These are phyloP conservation scores for Priceomyces castillae DNA, from an alignment of 805 yeast genomes.

Conservation along the genomic window DNA sequence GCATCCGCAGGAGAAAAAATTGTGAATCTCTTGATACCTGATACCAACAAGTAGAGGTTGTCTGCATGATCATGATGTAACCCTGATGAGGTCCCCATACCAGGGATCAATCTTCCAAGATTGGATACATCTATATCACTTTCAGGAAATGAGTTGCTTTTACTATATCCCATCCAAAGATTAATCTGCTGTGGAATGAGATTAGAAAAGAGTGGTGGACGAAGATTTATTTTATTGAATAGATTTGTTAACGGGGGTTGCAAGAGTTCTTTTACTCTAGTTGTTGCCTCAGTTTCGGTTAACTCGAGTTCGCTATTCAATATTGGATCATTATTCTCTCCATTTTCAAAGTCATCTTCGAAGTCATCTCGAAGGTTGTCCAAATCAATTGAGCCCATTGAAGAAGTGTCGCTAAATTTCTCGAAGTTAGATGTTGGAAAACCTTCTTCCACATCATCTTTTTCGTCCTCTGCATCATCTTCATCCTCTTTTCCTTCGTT, in stretches of 20 bases:
- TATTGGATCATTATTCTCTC: constrained; percentile 9
- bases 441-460: constrained; percentile 12
- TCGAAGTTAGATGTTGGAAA: constrained; percentile 3
- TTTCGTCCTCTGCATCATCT: constrained; percentile 13
- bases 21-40: constrained; percentile 66
- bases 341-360: constrained; percentile 36
- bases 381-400: constrained; percentile 43
- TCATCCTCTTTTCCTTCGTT: constrained; percentile 12
- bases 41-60: constrained; percentile 59
- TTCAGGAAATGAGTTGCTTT: constrained; percentile 8
- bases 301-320: constrained; percentile 21
- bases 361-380: constrained; percentile 49
- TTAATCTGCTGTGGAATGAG: constrained; percentile 70
- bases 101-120: constrained; percentile 56
- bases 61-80: constrained; percentile 82
- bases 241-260: constrained; percentile 60
- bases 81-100: constrained; percentile 65
- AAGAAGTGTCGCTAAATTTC: constrained; percentile 15
- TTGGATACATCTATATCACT: constrained; percentile 18
- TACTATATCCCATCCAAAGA: constrained; percentile 62
- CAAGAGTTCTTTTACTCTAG: constrained; percentile 48
- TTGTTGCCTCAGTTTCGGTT: constrained; percentile 15
- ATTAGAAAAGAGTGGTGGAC: constrained; percentile 39
- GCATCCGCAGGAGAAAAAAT: constrained; percentile 65
- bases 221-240: constrained; percentile 29